These are phyloP conservation scores for Dothistroma pini DNA, from an alignment of 2,329 filamentous ascomycete species.

Conservation along the genomic window DNA sequence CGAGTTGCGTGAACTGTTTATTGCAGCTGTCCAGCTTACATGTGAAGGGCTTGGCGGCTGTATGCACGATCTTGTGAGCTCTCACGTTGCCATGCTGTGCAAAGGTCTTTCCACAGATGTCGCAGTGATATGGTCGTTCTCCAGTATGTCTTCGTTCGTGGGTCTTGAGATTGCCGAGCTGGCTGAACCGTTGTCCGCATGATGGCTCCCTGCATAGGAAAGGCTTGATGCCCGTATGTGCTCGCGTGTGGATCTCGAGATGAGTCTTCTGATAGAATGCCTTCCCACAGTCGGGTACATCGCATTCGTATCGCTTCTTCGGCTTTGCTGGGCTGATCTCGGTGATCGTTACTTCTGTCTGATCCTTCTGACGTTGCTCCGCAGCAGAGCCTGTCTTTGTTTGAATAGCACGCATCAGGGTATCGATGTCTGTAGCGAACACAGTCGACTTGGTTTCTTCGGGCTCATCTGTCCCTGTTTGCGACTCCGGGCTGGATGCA, in stretches of 20 bases:
- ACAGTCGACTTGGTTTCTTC: slow-evolving; percentile 44
- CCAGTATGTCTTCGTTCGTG: slow-evolving; percentile 85
- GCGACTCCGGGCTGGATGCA: slow-evolving; percentile 32
- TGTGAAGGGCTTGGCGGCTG: slow-evolving; percentile 70
- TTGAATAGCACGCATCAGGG: slow-evolving; percentile 85
- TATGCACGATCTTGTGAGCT: slow-evolving; percentile 78
- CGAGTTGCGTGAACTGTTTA: slow-evolving; percentile 84
- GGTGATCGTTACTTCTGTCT: neutral
- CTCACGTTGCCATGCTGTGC: slow-evolving; percentile 82
- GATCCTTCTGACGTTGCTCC: slow-evolving; percentile 10
- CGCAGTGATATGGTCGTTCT: slow-evolving; percentile 78
- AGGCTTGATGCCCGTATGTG: slow-evolving; percentile 86
- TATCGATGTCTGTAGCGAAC: slow-evolving; percentile 81
- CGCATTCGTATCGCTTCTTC: slow-evolving; percentile 70
- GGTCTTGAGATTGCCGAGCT: slow-evolving; percentile 88
- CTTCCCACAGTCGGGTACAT: slow-evolving; percentile 70
- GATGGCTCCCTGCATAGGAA: slow-evolving; percentile 75
- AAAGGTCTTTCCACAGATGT: slow-evolving; percentile 75
- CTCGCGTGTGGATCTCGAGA: slow-evolving; percentile 80
- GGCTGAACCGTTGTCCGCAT: slow-evolving; percentile 80
- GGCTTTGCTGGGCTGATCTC: slow-evolving; percentile 26
- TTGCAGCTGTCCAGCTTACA: slow-evolving; percentile 80
- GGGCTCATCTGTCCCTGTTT: slow-evolving; percentile 45
- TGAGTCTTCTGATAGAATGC: slow-evolving; percentile 90
- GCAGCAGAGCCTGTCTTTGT: slow-evolving; percentile 50